Conservation (phyloP, 2,329 filamentous ascomycete genomes). For the Cryphonectria radicalis region DNA sequence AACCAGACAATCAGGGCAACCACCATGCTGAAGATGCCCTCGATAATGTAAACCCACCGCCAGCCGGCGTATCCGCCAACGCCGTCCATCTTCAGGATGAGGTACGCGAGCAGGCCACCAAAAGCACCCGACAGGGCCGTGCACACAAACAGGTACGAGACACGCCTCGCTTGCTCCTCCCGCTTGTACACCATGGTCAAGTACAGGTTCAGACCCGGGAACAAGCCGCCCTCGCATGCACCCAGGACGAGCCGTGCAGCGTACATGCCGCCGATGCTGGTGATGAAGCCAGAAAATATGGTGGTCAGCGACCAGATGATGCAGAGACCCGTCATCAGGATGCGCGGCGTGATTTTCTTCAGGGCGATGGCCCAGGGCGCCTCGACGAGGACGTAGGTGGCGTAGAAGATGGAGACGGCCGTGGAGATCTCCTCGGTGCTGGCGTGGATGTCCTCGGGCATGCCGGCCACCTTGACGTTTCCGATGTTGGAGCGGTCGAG, state of each 20-base stretch:
- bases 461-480: slow-evolving; percentile 67
- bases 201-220: slow-evolving; percentile 71
- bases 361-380: slow-evolving; percentile 68
- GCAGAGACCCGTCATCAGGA: slow-evolving; percentile 69
- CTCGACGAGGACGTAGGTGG: slow-evolving; percentile 66
- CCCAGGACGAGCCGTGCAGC: slow-evolving; percentile 72
- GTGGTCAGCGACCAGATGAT: slow-evolving; percentile 72
- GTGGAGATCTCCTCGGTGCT: slow-evolving; percentile 70
- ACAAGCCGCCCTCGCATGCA: slow-evolving; percentile 69
- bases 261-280: slow-evolving; percentile 68
- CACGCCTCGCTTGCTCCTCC: slow-evolving; percentile 71
- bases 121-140: slow-evolving; percentile 73
- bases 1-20: slow-evolving; percentile 61
- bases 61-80: slow-evolving; percentile 67
- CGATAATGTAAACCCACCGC: slow-evolving; percentile 72
- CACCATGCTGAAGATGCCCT: slow-evolving; percentile 52
- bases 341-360: slow-evolving; percentile 65
- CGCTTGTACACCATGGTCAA: slow-evolving; percentile 79
- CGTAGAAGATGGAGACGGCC: slow-evolving; percentile 68
- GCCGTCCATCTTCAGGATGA: slow-evolving; percentile 74
- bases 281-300: slow-evolving; percentile 68
- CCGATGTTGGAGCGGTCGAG: slow-evolving; percentile 76
- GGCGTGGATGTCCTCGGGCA: slow-evolving; percentile 66
- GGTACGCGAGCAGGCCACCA: slow-evolving; percentile 75
- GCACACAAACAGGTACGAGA: slow-evolving; percentile 74